Evolutionary conservation across 345 rosid genomes (phyloP), one percentile per base, ranked within the genome.

Genomic region (Microthlaspi erraticum): DNA sequence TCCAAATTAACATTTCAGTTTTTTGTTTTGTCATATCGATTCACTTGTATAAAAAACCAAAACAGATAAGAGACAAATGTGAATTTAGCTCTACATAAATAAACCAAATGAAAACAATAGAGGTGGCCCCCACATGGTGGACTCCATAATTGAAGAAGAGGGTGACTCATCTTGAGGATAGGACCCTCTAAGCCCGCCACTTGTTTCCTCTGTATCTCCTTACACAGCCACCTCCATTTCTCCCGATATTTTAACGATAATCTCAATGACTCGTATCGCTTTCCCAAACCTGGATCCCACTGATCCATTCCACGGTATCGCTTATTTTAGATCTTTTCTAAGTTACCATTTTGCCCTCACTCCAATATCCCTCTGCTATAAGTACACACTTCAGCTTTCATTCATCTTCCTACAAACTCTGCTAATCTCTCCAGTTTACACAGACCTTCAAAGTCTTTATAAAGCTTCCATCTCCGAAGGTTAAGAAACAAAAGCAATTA

Each of bases 91-190:
- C n/a, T n/a, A n/a, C 18, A 43, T n/a, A 3, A 26, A 6, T 33
- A 62, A 42, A 13, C 11, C 19, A 46, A 9, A 8, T n/a, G 23
- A 43, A 7, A 60, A 26, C 23, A 63, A 63, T 1, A 7, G 0
- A 1, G 12, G 16, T 17, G 7, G 64, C 42, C 0, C 51, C 64
- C 44, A 20, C 45, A 44, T 36, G 1, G 14, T 26, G 31, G 34
- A 2, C 3, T 6, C 42, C 23, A 64, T 64, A 64, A 64, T 64
- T 54, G 76, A 23, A n/a, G 48, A 10, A 46, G 29, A 10, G 51
- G 51, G 50, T 73, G 77, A 65, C 66, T 73, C 77, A 64, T 64
- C 65, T 46, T 55, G 43, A 46, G 65, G 77, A 72, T 72, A 65
- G 10, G 60, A 58, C 61, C 60, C 60, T 66, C 53, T 19, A 10